Conservation (phyloP, 805 yeast species). For the Starmerella apis region DNA sequence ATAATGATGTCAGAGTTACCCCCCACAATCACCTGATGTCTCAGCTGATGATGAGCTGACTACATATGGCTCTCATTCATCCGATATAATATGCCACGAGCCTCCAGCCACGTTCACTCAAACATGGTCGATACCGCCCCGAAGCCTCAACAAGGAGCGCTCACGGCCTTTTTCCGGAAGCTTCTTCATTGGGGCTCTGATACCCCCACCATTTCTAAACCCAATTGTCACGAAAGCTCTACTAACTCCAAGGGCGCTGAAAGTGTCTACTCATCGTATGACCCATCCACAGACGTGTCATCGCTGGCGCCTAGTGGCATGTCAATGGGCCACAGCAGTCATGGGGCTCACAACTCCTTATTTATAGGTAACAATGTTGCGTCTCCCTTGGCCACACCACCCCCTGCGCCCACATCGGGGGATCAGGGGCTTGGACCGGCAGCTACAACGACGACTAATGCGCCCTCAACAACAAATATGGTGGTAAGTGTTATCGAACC, state of each 20-base stretch:
- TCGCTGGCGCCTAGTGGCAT: constrained; percentile 5
- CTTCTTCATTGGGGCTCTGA: constrained; percentile 6
- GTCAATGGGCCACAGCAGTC: not conserved
- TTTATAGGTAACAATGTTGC: not conserved
- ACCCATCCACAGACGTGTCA: constrained; percentile 1
- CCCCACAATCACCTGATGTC: constrained; percentile 1
- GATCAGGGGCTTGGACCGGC: not conserved
- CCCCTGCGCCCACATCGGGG: not conserved
- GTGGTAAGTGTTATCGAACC: constrained; percentile 6
- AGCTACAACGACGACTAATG: not conserved
- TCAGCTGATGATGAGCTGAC: not conserved
- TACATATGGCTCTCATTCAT: not conserved
- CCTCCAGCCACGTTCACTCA: too few species aligned
- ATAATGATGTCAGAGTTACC: too few species aligned
- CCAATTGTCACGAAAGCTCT: not conserved
- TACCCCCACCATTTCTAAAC: not conserved
- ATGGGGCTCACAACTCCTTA: not conserved
- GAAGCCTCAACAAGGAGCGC: constrained; percentile 1
- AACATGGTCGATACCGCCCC: not conserved
- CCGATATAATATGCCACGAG: not conserved
- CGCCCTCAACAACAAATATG: not conserved
- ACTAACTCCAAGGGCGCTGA: constrained; percentile 4
- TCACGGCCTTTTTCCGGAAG: constrained; percentile 6
- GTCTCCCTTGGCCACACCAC: not conserved
- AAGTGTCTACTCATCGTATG: constrained; percentile 3